These are phyloP conservation scores for Ogataea henricii DNA, from an alignment of 805 yeast genomes.

Conservation along the genomic window DNA sequence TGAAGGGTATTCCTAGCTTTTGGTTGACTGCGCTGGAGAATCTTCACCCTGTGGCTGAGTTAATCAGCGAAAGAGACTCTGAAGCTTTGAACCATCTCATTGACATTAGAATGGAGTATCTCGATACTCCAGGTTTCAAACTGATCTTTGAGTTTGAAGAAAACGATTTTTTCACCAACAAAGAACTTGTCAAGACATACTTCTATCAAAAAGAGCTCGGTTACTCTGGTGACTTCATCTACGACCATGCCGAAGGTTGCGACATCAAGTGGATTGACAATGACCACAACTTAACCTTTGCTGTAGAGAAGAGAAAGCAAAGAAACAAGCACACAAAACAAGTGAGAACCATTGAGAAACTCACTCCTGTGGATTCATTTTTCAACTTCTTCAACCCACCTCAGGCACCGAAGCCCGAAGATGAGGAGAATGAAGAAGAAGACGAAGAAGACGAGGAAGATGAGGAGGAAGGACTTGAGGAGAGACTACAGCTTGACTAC, in stretches of 20 bases:
- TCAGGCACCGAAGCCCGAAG: conserved; percentile 53
- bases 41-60: conserved; percentile 75
- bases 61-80: conserved; percentile 86
- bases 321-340: conserved; percentile 96
- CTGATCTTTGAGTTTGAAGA: conserved; percentile 77
- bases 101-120: conserved; percentile 77
- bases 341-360: conserved; percentile 91
- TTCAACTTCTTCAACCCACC: conserved; percentile 97
- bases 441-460: conserved; percentile 42
- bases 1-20: conserved; percentile 86
- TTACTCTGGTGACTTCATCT: conserved; percentile 92
- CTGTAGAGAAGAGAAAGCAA: conserved; percentile 93
- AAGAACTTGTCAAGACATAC: conserved; percentile 77
- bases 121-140: conserved; percentile 85
- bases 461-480: conserved; percentile 75
- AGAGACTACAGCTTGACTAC: conserved; percentile 86
- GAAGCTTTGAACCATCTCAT: conserved; percentile 71
- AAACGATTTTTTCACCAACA: conserved; percentile 78
- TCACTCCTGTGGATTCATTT: conserved; percentile 92
- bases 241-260: conserved; percentile 94
- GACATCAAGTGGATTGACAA: conserved; percentile 81
- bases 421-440: conserved; percentile 54
- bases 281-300: conserved; percentile 80
- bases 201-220: conserved; percentile 93
- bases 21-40: conserved; percentile 97